Evolutionary conservation across 2,329 filamentous ascomycete genomes (phyloP).

Genomic region (Botrytis aclada): DNA sequence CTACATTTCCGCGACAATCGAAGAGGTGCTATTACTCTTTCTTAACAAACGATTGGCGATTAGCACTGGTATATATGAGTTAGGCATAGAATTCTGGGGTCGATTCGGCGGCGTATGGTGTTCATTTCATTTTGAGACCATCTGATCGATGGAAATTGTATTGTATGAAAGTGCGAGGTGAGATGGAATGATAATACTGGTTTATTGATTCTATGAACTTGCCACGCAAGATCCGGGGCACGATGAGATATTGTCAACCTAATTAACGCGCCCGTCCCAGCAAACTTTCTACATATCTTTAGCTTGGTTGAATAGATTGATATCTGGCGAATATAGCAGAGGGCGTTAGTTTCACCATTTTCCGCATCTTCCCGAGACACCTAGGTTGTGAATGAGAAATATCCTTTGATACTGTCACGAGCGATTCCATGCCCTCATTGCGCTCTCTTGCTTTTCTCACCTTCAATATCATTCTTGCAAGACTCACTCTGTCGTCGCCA

Average conservation of each 20-base stretch:
- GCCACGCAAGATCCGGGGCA: background rate
- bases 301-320: background rate
- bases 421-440: background rate
- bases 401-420: background rate
- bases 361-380: background rate
- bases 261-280: background rate
- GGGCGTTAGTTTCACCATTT: background rate
- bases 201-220: background rate
- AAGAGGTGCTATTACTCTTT: conserved; percentile 78
- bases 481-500: background rate
- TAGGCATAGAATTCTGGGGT: conserved; percentile 9
- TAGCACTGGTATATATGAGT: conserved; percentile 17
- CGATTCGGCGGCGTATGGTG: conserved; percentile 27
- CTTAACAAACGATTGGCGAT: conserved; percentile 24
- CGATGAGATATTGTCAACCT: background rate
- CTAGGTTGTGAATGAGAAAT: background rate
- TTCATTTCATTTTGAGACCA: conserved; percentile 14
- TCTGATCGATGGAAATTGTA: conserved; percentile 3
- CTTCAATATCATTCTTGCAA: background rate
- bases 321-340: background rate
- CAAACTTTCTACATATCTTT: background rate
- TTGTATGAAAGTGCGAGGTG: conserved; percentile 6
- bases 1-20: conserved; percentile 80
- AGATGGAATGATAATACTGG: conserved; percentile 10
- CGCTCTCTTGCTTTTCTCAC: background rate